Evolutionary conservation across 106 monocot species (phyloP).

Genomic region (Platanthera zijinensis): DNA sequence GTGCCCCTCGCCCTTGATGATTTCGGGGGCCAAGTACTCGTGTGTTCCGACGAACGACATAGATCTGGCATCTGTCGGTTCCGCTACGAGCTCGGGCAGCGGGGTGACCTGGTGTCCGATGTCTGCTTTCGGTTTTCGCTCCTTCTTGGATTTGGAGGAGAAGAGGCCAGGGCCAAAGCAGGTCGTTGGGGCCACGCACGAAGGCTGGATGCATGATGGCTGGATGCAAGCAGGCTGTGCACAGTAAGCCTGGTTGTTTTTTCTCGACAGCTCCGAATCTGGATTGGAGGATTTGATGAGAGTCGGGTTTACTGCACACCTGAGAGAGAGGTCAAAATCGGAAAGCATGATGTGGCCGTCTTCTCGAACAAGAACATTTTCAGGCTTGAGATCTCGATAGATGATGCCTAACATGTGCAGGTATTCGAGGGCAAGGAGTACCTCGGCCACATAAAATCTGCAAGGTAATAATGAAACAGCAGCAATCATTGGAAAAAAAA

Average conservation of each 20-base stretch:
- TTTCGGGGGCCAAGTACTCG: slow-evolving; percentile 48
- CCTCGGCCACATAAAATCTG: slow-evolving; percentile 43
- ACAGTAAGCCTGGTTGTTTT: slow-evolving; percentile 17
- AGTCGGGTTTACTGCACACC: slow-evolving; percentile 30
- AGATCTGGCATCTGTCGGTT: slow-evolving; percentile 41
- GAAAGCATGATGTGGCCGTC: slow-evolving; percentile 89
- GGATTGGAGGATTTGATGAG: slow-evolving; percentile 30
- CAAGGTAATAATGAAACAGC: background rate
- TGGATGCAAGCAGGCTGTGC: slow-evolving; percentile 28
- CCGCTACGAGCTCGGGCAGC: slow-evolving; percentile 36
- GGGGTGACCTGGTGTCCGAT: slow-evolving; percentile 27
- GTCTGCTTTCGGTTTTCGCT: slow-evolving; percentile 21
- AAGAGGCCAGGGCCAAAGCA: slow-evolving; percentile 28
- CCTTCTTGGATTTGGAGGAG: slow-evolving; percentile 40
- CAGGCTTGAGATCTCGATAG: slow-evolving; percentile 44
- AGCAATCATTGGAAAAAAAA: too few species aligned
- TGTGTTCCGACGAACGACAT: slow-evolving; percentile 57
- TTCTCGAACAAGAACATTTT: slow-evolving; percentile 36
- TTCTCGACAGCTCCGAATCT: slow-evolving; percentile 13
- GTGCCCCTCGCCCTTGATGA: slow-evolving; percentile 54
- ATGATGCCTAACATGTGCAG: slow-evolving; percentile 44
- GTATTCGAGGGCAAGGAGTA: slow-evolving; percentile 35
- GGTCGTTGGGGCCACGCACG: slow-evolving; percentile 21
- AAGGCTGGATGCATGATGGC: slow-evolving; percentile 27
- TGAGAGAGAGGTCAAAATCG: slow-evolving; percentile 14